Percentiles rank a stretch among this genome's conserved stretches.
Conservation (phyloP, 108 stramenopile species). For the Aurantiochytrium sp. region DNA sequence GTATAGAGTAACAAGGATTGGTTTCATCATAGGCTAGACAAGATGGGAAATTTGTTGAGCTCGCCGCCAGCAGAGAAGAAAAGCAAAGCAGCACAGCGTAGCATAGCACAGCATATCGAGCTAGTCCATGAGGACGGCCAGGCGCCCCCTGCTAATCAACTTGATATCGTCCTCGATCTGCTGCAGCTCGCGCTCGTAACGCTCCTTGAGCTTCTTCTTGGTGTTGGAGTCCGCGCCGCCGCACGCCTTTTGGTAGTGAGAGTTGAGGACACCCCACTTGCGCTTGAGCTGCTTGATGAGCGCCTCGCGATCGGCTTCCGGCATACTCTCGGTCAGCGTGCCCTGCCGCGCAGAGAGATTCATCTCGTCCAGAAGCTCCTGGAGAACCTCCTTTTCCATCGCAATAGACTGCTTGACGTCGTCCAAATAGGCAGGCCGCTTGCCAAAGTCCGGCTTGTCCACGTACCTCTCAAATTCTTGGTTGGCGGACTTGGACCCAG, state of each 20-base stretch:
- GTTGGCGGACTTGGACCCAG: neutral
- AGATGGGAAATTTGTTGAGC: too few relatives aligned
- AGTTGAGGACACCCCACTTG: neutral
- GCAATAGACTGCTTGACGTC: neutral
- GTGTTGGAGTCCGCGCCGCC: neutral
- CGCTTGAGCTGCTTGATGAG: constrained; percentile 17
- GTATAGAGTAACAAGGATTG: too few relatives aligned
- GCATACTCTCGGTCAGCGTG: neutral
- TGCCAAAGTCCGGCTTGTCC: neutral
- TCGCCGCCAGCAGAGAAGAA: too few relatives aligned
- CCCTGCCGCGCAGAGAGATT: neutral
- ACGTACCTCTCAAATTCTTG: neutral
- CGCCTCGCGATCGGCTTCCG: neutral
- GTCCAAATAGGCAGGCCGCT: neutral
- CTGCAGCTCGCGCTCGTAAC: neutral
- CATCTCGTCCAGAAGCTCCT: neutral
- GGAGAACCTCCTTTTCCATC: neutral
- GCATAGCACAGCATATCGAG: too few relatives aligned
- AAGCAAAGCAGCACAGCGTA: too few relatives aligned
- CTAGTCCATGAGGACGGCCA: neutral
- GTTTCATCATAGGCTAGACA: too few relatives aligned
- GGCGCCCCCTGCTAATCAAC: neutral
- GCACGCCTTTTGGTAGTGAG: neutral
- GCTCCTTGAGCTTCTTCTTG: constrained; percentile 3
- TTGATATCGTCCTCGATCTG: neutral